Evolutionary conservation across 805 yeast genomes (phyloP).

Genomic region (Metschnikowia chrysomelidarum): DNA sequence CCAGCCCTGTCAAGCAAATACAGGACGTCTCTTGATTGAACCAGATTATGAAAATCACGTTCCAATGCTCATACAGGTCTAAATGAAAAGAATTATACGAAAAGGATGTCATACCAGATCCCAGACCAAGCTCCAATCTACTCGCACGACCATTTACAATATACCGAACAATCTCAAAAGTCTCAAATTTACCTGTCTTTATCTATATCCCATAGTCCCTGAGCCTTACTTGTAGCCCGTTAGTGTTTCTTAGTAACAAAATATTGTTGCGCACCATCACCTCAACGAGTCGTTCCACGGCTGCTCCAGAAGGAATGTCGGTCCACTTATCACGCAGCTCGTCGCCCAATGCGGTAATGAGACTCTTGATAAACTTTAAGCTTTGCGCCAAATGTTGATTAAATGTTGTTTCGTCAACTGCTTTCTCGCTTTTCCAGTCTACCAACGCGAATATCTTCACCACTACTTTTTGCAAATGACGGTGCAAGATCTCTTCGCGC

Average conservation of each 20-base stretch:
- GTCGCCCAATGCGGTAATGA: constrained; percentile 12
- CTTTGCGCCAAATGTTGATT: constrained; percentile 13
- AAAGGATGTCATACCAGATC: too few species aligned
- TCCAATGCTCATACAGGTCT: too few species aligned
- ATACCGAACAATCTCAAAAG: too few species aligned
- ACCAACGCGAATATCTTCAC: constrained; percentile 22
- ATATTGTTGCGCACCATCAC: constrained; percentile 18
- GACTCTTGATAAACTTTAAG: constrained; percentile 9
- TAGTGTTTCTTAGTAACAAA: constrained; percentile 3
- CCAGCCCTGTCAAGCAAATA: too few species aligned
- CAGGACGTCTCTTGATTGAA: too few species aligned
- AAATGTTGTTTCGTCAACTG: constrained; percentile 20
- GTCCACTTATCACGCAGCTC: constrained; percentile 11
- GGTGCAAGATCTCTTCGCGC: constrained; percentile 14
- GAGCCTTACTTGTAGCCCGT: constrained; percentile 3
- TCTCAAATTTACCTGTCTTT: too few species aligned
- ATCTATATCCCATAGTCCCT: constrained; percentile 6
- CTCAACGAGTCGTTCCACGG: constrained; percentile 16
- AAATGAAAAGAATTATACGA: too few species aligned
- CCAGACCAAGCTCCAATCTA: too few species aligned
- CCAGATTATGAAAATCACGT: too few species aligned
- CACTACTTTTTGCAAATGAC: constrained; percentile 20
- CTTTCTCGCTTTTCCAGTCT: constrained; percentile 22
- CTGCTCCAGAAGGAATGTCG: constrained; percentile 7
- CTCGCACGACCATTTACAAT: too few species aligned